Evolutionary conservation across 1,284 basidiomycete genomes (phyloP), one percentile per base, ranked within the genome.

Genomic region (Cryptococcus maquisensis): DNA sequence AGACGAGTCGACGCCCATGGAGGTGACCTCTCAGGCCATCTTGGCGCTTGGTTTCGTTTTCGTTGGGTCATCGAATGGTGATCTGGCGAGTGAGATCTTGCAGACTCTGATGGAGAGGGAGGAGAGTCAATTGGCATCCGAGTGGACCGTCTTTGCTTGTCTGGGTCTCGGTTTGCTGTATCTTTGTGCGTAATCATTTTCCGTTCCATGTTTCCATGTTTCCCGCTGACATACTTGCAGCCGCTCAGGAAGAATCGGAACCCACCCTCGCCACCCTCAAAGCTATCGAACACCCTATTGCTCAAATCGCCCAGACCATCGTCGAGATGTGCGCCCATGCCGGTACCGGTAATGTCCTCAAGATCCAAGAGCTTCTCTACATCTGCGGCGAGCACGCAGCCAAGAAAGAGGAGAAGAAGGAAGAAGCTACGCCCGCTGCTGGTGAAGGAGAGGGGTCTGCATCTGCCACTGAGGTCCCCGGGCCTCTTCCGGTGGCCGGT

Each of bases 291-390:
- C 92, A 98, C 70, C 89, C 90, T 1, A 83, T 97, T 54, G 87
- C 91, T 24, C 90, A 90, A 68, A 90, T 91, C 49, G 89, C 92
- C 1, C 88, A 91, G 64, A 87, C 97, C 51, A 81, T 99, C 43
- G 91, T 98, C 20, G 92, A 98, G 67, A 89, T 90, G 45, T 97
- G 94, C 72, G 86, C 93, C 2, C 98, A 88, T 71, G 95, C 94
- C 2, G 96, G 91, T 4, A 95, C 92, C 0, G 94, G 95, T 38
- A 96, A 98, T 69, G 95, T 98, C 3, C 81, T 99, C 55, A 92
- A 92, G 77, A 83, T 99, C 26, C 96, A 98, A 73, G 81, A 82
- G 46, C 88, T 98, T 83, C 82, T 98, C 18, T 92, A 97, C 67
- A 83, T 91, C 61, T 98, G 95, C 69, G 88, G 89, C 49, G 94